Base-by-base conservation (phyloP, 306 rosid species). In the Parietaria judaica region DNA sequence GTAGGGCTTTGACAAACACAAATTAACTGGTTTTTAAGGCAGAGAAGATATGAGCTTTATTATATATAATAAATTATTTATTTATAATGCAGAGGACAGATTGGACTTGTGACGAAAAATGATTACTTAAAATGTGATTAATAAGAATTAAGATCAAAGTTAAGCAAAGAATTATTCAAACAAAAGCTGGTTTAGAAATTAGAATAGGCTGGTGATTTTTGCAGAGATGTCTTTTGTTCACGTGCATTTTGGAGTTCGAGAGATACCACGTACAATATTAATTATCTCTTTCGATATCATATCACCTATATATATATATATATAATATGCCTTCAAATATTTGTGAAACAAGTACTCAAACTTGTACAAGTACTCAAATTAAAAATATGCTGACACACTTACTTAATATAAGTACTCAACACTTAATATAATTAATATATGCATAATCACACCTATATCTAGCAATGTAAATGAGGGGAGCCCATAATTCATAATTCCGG, bases 201-300 rank as follows among this genome's bases (percentile, higher is more conserved):
- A 23, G 31, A 23, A 41, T 63, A 60, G 63, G 70, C 51, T 60
- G 54, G 69, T 74, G 58, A 70, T 48, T 46, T 66, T 64, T 53
- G 65, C 66, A 61, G 44, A 58, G 23, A 36, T 57, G 54, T 54
- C 56, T 47, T 54, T 10, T 56, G 17, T 72, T 74, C 85, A 77
- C 75, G 81, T 80, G 86, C 43, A 64, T 64, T 41, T 59, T 23
- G 74, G 63, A 63, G 72, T 70, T 73, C 69, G 72, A 60, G 70
- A 67, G 77, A 76, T 63, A 70, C 68, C 67, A 72, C 61, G 66
- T 48, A 59, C 31, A 23, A 23, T 23, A 23, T 23, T 23, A 23
- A 23, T 23, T 23, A 23, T 23, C 31, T 23, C 31, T 0, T 23
- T 23, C 2, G 31, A 23, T 23, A 23, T 23, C 31, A 23, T 23